Conservation (phyloP, 176 grass and related monocot genomes). For the Saccharum spontaneum region DNA sequence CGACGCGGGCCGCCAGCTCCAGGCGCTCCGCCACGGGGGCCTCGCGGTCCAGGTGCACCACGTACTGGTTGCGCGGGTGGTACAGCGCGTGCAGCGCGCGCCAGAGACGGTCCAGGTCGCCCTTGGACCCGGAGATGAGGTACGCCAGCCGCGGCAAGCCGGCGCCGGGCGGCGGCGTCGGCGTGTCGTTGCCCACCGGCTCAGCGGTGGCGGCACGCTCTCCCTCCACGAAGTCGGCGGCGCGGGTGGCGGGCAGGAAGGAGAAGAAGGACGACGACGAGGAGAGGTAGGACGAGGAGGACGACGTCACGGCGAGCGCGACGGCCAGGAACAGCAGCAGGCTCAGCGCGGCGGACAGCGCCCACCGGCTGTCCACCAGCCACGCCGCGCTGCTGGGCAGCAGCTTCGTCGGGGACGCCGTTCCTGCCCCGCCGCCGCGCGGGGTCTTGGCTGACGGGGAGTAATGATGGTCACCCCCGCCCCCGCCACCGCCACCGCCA, state of each 20-base stretch:
- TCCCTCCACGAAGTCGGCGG: not conserved
- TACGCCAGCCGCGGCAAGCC: slow-evolving; percentile 71
- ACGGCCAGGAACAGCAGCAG: slow-evolving; percentile 50
- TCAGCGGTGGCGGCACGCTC: not conserved
- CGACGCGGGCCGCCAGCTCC: slow-evolving; percentile 61
- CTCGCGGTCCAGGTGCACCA: slow-evolving; percentile 88
- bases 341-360: slow-evolving; percentile 26
- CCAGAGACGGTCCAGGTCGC: slow-evolving; percentile 90
- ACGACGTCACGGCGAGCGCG: slow-evolving; percentile 37
- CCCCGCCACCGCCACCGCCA: not conserved
- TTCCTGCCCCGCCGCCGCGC: not conserved
- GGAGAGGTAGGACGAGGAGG: not conserved
- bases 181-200: not conserved
- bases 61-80: slow-evolving; percentile 85
- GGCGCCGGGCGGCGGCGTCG: not conserved
- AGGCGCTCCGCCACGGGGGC: slow-evolving; percentile 53
- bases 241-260: not conserved
- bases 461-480: not conserved
- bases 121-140: slow-evolving; percentile 83
- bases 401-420: not conserved
- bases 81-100: slow-evolving; percentile 82
- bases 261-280: slow-evolving; percentile 32
- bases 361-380: slow-evolving; percentile 41
- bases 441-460: slow-evolving; percentile 32
- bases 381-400: slow-evolving; percentile 10